phyloP scores from a whole-genome alignment of 306 rosid genomes.

The Prunus dulcis region DNA sequence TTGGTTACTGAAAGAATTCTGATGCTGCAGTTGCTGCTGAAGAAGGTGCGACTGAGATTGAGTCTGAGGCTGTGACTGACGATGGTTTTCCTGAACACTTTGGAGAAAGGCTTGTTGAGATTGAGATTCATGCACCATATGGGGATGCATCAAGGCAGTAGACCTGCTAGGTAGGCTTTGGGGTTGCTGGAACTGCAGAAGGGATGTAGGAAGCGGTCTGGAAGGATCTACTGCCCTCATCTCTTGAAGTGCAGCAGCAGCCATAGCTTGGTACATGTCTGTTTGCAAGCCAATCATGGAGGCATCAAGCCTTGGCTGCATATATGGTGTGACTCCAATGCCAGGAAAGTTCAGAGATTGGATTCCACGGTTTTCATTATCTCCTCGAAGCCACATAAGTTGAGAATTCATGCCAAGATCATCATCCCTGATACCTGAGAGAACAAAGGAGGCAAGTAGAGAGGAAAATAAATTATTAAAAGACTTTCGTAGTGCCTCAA shows the following conservation, averaged over 20 bases:
- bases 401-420: slow-evolving; percentile 77
- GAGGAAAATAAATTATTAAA: not conserved
- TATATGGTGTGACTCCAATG: slow-evolving; percentile 80
- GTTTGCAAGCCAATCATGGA: slow-evolving; percentile 75
- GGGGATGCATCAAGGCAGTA: slow-evolving; percentile 68
- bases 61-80: slow-evolving; percentile 45
- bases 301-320: slow-evolving; percentile 84
- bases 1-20: slow-evolving; percentile 50
- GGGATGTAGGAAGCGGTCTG: slow-evolving; percentile 54
- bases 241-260: slow-evolving; percentile 93
- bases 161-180: slow-evolving; percentile 61
- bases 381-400: slow-evolving; percentile 78
- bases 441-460: slow-evolving; percentile 4
- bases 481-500: not conserved
- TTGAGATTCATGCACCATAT: slow-evolving; percentile 76
- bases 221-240: slow-evolving; percentile 76
- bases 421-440: slow-evolving; percentile 81
- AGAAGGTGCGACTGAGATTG: slow-evolving; percentile 49
- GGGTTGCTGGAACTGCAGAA: slow-evolving; percentile 77
- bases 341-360: slow-evolving; percentile 80
- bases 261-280: slow-evolving; percentile 87
- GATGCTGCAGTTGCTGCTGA: slow-evolving; percentile 64
- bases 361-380: slow-evolving; percentile 68
- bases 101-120: slow-evolving; percentile 69
- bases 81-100: slow-evolving; percentile 55